Evolutionary conservation across 2,329 filamentous ascomycete species (phyloP), one percentile per base, ranked within the genome.

Genomic region (Albophoma yamanashiensis): DNA sequence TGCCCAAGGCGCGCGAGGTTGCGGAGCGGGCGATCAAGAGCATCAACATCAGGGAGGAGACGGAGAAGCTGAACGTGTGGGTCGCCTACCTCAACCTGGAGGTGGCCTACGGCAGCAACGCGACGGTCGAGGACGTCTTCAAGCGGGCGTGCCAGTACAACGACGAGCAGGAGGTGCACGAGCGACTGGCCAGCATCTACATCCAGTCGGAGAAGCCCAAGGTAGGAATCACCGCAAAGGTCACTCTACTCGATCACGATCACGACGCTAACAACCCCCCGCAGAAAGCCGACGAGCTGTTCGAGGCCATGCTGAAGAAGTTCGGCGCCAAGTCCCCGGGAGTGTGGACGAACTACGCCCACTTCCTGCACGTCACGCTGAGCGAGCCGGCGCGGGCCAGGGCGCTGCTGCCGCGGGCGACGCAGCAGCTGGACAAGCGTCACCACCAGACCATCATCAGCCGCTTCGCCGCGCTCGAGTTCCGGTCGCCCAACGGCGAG

Each of bases 31-130:
- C 94, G 22, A 83, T 97, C 64, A 87, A 88, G 70, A 95, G 89
- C 20, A 97, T 99, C 77, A 89, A 91, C 73, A 91, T 95, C 62
- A 86, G 90, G 34, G 92, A 97, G 71, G 89, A 96, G 71, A 86
- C 87, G 3, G 94, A 97, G 75, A 97, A 97, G 76, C 79, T 96
- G 67, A 96, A 97, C 72, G 85, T 97, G 58, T 99, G 94, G 95
- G 87, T 95, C 62, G 94, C 92, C 0, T 85, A 93, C 71, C 84
- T 99, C 67, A 97, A 99, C 77, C 78, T 99, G 67, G 94, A 99
- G 75, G 92, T 94, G 64, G 87, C 89, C 8, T 97, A 95, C 70
- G 91, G 91, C 62, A 90, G 83, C 65, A 89, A 94, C 61, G 89
- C 94, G 61, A 87, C 84, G 0, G 80, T 96, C 2, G 90, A 96